Percentiles rank a stretch among this genome's conserved stretches.
These are phyloP conservation scores for Castanospermum australe DNA, from an alignment of 306 rosid species.

Conservation along the genomic window DNA sequence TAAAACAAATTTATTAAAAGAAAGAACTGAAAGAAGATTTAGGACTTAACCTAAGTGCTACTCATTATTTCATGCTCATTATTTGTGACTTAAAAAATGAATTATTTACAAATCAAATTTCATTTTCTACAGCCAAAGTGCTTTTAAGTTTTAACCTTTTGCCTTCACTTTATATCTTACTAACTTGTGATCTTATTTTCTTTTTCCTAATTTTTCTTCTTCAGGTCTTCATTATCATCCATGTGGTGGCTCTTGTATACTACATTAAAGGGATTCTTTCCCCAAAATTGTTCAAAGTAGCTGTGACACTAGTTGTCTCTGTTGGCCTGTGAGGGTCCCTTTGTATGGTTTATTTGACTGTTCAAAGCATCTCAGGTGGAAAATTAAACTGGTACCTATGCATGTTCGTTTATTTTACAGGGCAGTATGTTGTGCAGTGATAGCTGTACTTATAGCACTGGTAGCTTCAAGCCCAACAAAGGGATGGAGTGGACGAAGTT, in stretches of 20 bases:
- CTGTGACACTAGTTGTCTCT: slow-evolving; percentile 79
- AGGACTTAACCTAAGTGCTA: too few relatives aligned
- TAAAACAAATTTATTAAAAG: too few relatives aligned
- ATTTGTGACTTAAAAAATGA: background rate
- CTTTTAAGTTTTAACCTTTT: background rate
- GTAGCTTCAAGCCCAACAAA: slow-evolving; percentile 98
- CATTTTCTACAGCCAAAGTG: background rate
- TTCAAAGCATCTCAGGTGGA: slow-evolving; percentile 20
- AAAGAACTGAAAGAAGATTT: too few relatives aligned
- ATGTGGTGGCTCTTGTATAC: slow-evolving; percentile 93
- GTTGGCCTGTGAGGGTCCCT: slow-evolving; percentile 76
- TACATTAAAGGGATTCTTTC: slow-evolving; percentile 89
- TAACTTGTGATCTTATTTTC: slow-evolving; percentile 26
- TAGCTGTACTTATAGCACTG: slow-evolving; percentile 81
- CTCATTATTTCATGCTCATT: too few relatives aligned
- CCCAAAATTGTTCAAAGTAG: slow-evolving; percentile 92
- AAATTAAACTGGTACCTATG: slow-evolving; percentile 22
- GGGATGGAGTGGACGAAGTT: slow-evolving; percentile 99
- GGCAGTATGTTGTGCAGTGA: slow-evolving; percentile 64
- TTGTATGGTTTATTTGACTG: slow-evolving; percentile 17
- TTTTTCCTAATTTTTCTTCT: slow-evolving; percentile 27
- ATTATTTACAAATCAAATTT: background rate
- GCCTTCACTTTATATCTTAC: background rate
- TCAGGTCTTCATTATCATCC: slow-evolving; percentile 94
- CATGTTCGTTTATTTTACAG: slow-evolving; percentile 52